A percentile compares a stretch with the other conserved stretches of the same genome.
Evolutionary conservation across 805 yeast species (phyloP).

Genomic region (Saturnispora mendoncae): DNA sequence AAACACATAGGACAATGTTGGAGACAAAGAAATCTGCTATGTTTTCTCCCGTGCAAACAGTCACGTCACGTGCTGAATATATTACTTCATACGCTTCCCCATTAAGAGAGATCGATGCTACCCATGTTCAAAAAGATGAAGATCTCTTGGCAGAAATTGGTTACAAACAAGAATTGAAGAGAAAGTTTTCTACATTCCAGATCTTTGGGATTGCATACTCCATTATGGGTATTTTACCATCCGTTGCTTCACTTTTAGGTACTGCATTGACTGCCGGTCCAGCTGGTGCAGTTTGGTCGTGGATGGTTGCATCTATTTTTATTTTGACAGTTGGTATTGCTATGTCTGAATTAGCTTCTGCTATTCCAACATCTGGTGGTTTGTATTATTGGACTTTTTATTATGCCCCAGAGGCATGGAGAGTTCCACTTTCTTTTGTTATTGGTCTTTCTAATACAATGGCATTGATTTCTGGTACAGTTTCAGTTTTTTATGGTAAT

Average conservation of each 20-base stretch:
- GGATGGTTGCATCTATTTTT: slow-evolving; percentile 35
- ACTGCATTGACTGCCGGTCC: slow-evolving; percentile 56
- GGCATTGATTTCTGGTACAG: slow-evolving; percentile 53
- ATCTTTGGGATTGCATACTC: slow-evolving; percentile 57
- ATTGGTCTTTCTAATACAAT: slow-evolving; percentile 59
- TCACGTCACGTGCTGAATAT: slow-evolving; percentile 13
- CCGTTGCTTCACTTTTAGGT: slow-evolving; percentile 47
- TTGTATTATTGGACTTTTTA: slow-evolving; percentile 58
- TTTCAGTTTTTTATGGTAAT: slow-evolving; percentile 60
- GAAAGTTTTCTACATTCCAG: slow-evolving; percentile 49
- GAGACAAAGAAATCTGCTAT: slow-evolving; percentile 1
- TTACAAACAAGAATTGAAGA: slow-evolving; percentile 52
- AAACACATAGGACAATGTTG: no score
- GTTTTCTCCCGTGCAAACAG: slow-evolving; percentile 10
- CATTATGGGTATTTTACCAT: slow-evolving; percentile 54
- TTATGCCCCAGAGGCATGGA: slow-evolving; percentile 46
- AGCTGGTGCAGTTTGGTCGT: slow-evolving; percentile 62
- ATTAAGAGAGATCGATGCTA: slow-evolving; percentile 26
- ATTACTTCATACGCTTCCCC: slow-evolving; percentile 18
- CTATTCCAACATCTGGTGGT: slow-evolving; percentile 69
- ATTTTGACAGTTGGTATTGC: slow-evolving; percentile 48
- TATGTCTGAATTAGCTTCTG: slow-evolving; percentile 56
- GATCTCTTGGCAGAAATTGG: slow-evolving; percentile 45
- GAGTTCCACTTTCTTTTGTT: slow-evolving; percentile 46
- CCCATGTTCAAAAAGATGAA: slow-evolving; percentile 23